A percentile compares a stretch with the other conserved stretches of the same genome.
Conservation (phyloP, 306 rosid species). For the Luffa acutangula region DNA sequence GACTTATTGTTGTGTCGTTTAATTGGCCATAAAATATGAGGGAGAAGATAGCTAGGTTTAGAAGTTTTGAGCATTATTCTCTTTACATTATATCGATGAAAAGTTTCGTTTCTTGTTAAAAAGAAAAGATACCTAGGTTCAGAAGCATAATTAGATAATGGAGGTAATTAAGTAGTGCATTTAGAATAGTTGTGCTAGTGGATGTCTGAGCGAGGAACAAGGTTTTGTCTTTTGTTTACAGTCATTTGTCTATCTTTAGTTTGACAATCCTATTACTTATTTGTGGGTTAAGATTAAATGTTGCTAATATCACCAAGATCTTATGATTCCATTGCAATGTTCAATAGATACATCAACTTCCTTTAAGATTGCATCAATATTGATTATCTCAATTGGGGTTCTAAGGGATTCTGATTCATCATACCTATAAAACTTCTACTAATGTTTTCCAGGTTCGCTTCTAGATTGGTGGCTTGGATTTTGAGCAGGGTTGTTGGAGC, state of each 20-base stretch:
- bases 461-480: slow-evolving; percentile 84
- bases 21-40: not conserved
- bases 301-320: not conserved
- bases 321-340: not conserved
- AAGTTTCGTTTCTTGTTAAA: too few species aligned
- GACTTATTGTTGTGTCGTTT: not conserved
- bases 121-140: not conserved
- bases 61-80: not conserved
- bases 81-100: too few species aligned
- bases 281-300: not conserved
- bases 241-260: not conserved
- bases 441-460: slow-evolving; percentile 59
- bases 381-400: not conserved
- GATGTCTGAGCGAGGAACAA: not conserved
- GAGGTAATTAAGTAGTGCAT: not conserved
- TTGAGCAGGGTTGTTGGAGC: slow-evolving; percentile 81
- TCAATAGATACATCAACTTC: not conserved
- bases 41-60: not conserved
- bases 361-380: not conserved
- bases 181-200: not conserved
- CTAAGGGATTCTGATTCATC: not conserved
- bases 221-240: not conserved
- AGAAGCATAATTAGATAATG: not conserved
- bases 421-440: not conserved
- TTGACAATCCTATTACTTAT: not conserved